Evolutionary conservation across 2,329 filamentous ascomycete genomes (phyloP).

Genomic region (Microdochium nivale): DNA sequence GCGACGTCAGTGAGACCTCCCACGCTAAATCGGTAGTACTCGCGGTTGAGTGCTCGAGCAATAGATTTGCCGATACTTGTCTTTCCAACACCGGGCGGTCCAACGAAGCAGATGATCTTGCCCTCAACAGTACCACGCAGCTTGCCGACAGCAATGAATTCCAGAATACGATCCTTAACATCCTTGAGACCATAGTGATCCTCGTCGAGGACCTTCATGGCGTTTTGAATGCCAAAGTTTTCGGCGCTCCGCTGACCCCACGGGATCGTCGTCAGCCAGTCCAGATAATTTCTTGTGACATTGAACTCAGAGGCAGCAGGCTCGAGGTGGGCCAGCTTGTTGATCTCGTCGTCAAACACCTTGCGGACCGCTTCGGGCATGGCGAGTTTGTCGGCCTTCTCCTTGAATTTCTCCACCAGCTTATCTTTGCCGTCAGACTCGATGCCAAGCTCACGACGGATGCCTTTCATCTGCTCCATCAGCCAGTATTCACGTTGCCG

Average conservation of each 20-base stretch:
- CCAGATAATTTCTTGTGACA: constrained; percentile 93
- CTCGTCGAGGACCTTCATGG: constrained; percentile 83
- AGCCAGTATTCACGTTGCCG: constrained; percentile 96
- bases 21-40: constrained; percentile 98
- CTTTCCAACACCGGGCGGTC: constrained; percentile 94
- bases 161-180: constrained; percentile 94
- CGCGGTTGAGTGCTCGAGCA: constrained; percentile 82
- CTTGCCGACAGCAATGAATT: constrained; percentile 98
- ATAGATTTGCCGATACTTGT: constrained; percentile 99
- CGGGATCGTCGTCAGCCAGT: constrained; percentile 97
- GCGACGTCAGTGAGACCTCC: constrained; percentile 95
- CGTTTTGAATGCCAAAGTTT: constrained; percentile 92
- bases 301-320: constrained; percentile 97
- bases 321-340: constrained; percentile 92
- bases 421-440: constrained; percentile 98
- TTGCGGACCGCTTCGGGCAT: constrained; percentile 97
- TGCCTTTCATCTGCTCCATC: constrained; percentile 99
- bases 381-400: constrained; percentile 84
- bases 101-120: constrained; percentile 96
- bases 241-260: constrained; percentile 94
- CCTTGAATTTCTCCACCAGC: constrained; percentile 92
- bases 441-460: constrained; percentile 87
- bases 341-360: constrained; percentile 96
- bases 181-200: constrained; percentile 97
- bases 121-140: constrained; percentile 94